These are phyloP conservation scores for Lagenidium giganteum DNA, from an alignment of 352 stramenopile species.

Conservation along the genomic window DNA sequence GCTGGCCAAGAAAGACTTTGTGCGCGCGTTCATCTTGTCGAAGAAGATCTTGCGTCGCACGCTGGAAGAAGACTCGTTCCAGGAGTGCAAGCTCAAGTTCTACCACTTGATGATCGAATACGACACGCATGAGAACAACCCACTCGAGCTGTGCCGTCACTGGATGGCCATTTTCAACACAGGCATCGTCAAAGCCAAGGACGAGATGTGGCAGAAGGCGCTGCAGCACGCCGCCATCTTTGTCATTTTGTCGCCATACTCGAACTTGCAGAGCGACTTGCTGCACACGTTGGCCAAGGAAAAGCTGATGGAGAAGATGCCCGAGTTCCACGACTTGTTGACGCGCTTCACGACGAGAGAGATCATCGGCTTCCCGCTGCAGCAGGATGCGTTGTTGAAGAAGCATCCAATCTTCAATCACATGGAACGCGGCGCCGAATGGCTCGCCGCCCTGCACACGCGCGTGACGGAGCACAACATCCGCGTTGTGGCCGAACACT, in stretches of 20 bases:
- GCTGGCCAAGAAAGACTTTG: slow-evolving; percentile 96
- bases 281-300: slow-evolving; percentile 59
- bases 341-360: slow-evolving; percentile 95
- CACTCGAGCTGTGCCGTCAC: slow-evolving; percentile 90
- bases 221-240: slow-evolving; percentile 78
- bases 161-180: slow-evolving; percentile 85
- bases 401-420: slow-evolving; percentile 82
- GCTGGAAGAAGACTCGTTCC: slow-evolving; percentile 92
- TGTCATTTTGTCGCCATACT: slow-evolving; percentile 66
- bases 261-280: slow-evolving; percentile 76
- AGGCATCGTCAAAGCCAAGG: slow-evolving; percentile 56
- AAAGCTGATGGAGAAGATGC: slow-evolving; percentile 59
- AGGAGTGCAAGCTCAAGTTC: slow-evolving; percentile 97
- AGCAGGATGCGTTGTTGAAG: slow-evolving; percentile 83
- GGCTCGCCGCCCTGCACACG: slow-evolving; percentile 87
- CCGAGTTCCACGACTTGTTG: slow-evolving; percentile 53
- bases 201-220: slow-evolving; percentile 65
- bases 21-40: slow-evolving; percentile 94
- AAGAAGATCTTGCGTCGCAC: slow-evolving; percentile 96
- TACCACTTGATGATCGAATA: slow-evolving; percentile 96
- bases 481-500: slow-evolving; percentile 92
- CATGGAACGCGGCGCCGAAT: slow-evolving; percentile 63
- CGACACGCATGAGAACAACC: slow-evolving; percentile 94
- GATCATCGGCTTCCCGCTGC: slow-evolving; percentile 94
- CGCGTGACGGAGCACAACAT: slow-evolving; percentile 98